These are phyloP conservation scores for Candida anglica DNA, from an alignment of 805 yeast species.

Conservation along the genomic window DNA sequence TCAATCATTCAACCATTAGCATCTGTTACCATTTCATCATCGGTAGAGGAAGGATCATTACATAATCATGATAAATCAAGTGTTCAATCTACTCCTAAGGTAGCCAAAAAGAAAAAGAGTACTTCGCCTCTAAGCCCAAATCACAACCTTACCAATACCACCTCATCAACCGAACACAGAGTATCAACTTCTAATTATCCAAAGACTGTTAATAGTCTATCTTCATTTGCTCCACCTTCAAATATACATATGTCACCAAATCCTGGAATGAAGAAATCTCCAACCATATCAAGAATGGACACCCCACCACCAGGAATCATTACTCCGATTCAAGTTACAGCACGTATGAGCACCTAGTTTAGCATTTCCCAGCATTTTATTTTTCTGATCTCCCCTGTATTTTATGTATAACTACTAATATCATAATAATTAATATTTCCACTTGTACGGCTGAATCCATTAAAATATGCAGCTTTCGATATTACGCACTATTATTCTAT, in stretches of 20 bases:
- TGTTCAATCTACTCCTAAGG: not conserved
- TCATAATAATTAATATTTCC: no score
- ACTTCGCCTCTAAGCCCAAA: no score
- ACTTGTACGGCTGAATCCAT: no score
- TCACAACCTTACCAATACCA: not conserved
- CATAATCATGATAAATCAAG: not conserved
- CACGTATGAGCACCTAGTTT: constrained; percentile 30
- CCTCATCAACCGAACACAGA: not conserved
- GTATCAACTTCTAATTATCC: not conserved
- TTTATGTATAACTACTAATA: no score
- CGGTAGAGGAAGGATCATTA: not conserved
- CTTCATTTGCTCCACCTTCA: not conserved
- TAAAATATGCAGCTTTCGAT: no score
- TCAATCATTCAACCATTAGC: no score
- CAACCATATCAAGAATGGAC: constrained; percentile 3
- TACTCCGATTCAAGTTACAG: constrained; percentile 41
- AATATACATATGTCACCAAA: not conserved
- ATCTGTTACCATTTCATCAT: not conserved
- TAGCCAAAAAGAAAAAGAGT: no score
- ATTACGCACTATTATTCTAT: no score
- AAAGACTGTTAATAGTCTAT: not conserved
- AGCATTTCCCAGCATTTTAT: not conserved
- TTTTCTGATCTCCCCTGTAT: not conserved
- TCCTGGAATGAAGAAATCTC: constrained; percentile 5
- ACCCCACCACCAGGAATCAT: constrained; percentile 34